Conservation (phyloP, 768 basidiomycete genomes). For the Gloeopeniophorella convolvens region DNA sequence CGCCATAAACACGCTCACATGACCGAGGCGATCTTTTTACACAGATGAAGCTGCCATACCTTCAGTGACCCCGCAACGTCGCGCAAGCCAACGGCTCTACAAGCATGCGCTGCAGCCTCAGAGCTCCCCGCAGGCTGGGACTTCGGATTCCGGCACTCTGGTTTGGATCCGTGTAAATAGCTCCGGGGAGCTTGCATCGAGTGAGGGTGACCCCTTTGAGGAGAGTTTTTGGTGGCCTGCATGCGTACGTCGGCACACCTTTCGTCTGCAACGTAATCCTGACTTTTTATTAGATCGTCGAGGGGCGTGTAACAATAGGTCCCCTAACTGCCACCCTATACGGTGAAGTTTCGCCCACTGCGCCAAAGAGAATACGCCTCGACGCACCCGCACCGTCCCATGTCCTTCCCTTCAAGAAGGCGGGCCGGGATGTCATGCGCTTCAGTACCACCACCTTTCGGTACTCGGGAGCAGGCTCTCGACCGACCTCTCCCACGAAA, state of each 20-base stretch:
- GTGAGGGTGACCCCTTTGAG: constrained; percentile 21
- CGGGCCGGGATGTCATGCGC: constrained; percentile 32
- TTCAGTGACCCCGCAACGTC: neutral
- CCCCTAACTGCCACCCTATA: constrained; percentile 27
- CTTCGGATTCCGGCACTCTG: constrained; percentile 3
- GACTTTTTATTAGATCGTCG: constrained; percentile 1
- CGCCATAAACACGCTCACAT: too few relatives aligned
- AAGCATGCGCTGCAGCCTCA: neutral
- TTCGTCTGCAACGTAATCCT: constrained; percentile 5
- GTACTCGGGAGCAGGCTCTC: neutral
- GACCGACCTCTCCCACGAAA: neutral
- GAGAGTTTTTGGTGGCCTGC: constrained; percentile 63
- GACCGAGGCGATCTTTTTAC: too few relatives aligned
- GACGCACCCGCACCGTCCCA: constrained; percentile 33
- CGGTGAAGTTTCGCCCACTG: constrained; percentile 26
- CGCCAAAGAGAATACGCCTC: constrained; percentile 22
- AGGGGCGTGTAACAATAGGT: constrained; percentile 24
- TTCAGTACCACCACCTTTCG: constrained; percentile 37
- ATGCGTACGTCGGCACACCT: constrained; percentile 37
- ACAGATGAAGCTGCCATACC: neutral
- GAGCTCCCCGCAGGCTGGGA: neutral
- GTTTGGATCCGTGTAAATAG: constrained; percentile 44
- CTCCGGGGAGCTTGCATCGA: constrained; percentile 29
- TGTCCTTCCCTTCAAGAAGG: constrained; percentile 34
- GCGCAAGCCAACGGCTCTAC: neutral